Evolutionary conservation across 2,329 filamentous ascomycete genomes (phyloP).

Genomic region (Fusarium paranaense): DNA sequence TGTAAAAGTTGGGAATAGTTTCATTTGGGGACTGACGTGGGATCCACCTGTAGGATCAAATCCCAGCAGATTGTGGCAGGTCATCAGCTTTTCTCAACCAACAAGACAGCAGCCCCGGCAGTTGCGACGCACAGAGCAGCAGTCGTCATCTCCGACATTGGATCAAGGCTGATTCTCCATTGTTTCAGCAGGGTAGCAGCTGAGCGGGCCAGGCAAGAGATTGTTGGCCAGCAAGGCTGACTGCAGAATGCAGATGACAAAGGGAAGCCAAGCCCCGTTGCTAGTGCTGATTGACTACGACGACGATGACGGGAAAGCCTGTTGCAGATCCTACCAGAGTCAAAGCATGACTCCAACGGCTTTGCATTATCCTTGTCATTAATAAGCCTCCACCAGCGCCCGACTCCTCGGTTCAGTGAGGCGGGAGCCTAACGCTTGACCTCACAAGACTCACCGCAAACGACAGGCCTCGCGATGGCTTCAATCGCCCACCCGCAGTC

Average conservation of each 20-base stretch:
- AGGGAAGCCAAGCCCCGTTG: neutral
- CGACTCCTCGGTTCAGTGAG: neutral
- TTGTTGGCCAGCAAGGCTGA: neutral
- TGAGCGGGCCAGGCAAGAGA: neutral
- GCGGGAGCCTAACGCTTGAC: too few relatives aligned
- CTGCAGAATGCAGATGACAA: neutral
- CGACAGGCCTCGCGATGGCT: slow-evolving; percentile 12
- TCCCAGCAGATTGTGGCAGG: neutral
- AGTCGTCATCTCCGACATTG: neutral
- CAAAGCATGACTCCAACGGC: neutral
- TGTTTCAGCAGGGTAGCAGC: neutral
- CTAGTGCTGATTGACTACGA: neutral
- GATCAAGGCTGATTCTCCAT: neutral
- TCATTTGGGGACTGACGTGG: neutral
- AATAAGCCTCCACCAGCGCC: neutral
- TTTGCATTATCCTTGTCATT: neutral
- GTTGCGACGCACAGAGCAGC: neutral
- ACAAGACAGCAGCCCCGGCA: neutral
- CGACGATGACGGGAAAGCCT: neutral
- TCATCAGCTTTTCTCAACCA: neutral
- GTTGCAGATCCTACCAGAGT: neutral
- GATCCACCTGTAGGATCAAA: neutral
- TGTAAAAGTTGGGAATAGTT: neutral
- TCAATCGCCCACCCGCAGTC: slow-evolving; percentile 23
- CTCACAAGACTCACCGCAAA: neutral